Conservation (phyloP, 768 basidiomycete genomes). For the Suillus subluteus region DNA sequence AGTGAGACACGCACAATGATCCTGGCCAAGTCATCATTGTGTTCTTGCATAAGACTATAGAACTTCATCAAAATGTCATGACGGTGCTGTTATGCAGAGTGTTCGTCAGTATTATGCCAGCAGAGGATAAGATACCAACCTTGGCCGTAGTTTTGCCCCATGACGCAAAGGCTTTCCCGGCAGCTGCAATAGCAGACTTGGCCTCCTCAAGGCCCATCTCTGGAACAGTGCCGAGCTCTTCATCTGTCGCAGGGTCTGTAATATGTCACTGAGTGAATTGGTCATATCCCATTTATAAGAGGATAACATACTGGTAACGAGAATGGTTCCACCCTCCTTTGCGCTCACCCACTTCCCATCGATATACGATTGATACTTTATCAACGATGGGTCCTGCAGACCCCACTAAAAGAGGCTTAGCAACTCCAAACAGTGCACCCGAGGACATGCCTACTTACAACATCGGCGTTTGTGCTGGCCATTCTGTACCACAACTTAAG, state of each 20-base stretch:
- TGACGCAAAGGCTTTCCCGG: conserved; percentile 74
- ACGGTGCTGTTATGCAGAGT: conserved; percentile 53
- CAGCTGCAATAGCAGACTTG: conserved; percentile 82
- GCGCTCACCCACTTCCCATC: conserved; percentile 88
- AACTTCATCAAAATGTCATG: conserved; percentile 86
- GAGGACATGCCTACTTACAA: conserved; percentile 34
- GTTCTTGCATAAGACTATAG: conserved; percentile 75
- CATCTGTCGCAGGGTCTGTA: conserved; percentile 85
- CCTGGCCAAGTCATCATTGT: conserved; percentile 84
- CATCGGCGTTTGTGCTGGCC: conserved; percentile 48
- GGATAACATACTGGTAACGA: conserved; percentile 69
- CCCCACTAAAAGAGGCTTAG: conserved; percentile 53
- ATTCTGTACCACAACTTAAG: conserved; percentile 44
- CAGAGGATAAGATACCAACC: conserved; percentile 42
- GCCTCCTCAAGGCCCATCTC: conserved; percentile 90
- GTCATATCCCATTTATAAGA: neutral
- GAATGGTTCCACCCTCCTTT: conserved; percentile 69
- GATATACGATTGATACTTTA: conserved; percentile 79
- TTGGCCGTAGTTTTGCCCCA: conserved; percentile 92
- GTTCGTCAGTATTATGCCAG: neutral
- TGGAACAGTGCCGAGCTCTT: conserved; percentile 82
- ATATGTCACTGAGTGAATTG: conserved; percentile 1
- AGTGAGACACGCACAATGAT: conserved; percentile 66
- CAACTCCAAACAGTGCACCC: neutral
- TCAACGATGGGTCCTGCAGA: conserved; percentile 74